These are phyloP conservation scores for Metschnikowia shivogae DNA, from an alignment of 805 yeast species.

Conservation along the genomic window DNA sequence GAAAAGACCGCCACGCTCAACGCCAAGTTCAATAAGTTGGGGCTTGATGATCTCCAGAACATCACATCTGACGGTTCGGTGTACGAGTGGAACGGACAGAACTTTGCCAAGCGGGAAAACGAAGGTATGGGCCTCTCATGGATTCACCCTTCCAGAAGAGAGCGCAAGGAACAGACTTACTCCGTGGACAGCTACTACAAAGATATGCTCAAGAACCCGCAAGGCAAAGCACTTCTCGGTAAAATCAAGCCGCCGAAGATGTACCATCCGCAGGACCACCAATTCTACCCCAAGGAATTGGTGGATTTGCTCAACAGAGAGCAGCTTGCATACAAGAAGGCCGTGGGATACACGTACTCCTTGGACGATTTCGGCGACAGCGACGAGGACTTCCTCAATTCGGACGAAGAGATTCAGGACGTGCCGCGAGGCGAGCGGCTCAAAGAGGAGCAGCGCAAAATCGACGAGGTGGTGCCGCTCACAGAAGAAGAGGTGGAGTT, in stretches of 20 bases:
- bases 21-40: conserved; percentile 77
- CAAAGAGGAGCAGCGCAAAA: conserved; percentile 48
- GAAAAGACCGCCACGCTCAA: conserved; percentile 75
- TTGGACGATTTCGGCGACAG: conserved; percentile 57
- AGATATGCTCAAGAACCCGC: conserved; percentile 50
- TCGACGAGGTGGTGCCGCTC: conserved; percentile 54
- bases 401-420: conserved; percentile 42
- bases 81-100: conserved; percentile 95
- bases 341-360: conserved; percentile 54
- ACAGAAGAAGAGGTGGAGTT: conserved; percentile 57
- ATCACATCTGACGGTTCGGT: conserved; percentile 86
- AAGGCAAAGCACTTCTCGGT: conserved; percentile 8
- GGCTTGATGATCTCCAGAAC: conserved; percentile 89
- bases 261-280: conserved; percentile 66
- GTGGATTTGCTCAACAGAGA: conserved; percentile 57
- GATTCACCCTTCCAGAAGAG: conserved; percentile 74
- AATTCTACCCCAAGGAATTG: conserved; percentile 59
- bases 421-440: conserved; percentile 33
- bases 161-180: conserved; percentile 73
- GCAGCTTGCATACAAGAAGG: conserved; percentile 58
- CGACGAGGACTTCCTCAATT: conserved; percentile 42
- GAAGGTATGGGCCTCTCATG: conserved; percentile 45
- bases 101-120: conserved; percentile 56
- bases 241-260: conserved; percentile 34
- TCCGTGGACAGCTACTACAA: conserved; percentile 73